Evolutionary conservation across 345 rosid genomes (phyloP).

Genomic region (Erodium maritimum): DNA sequence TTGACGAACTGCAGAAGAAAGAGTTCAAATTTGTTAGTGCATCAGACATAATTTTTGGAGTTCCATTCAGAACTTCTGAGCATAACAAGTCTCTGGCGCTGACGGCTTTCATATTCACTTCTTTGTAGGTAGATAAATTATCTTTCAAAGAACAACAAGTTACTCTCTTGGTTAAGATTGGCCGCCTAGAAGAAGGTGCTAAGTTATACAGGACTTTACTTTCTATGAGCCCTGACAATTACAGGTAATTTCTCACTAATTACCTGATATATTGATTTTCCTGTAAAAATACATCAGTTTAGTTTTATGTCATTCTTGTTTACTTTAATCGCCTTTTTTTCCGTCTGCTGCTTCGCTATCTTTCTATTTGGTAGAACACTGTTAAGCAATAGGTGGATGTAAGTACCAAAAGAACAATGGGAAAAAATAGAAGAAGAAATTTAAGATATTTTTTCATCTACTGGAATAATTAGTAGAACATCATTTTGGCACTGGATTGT

Average conservation of each 20-base stretch:
- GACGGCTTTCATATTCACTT: conserved; percentile 10
- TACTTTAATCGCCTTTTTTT: too few relatives aligned
- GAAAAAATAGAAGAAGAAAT: not conserved
- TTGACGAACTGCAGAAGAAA: conserved; percentile 71
- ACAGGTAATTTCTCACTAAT: conserved; percentile 44
- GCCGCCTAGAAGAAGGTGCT: conserved; percentile 61
- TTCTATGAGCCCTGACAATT: conserved; percentile 90
- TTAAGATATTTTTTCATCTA: not conserved
- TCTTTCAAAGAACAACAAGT: conserved; percentile 81
- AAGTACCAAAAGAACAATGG: not conserved
- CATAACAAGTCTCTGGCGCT: conserved; percentile 6
- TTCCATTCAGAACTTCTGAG: not conserved
- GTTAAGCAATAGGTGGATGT: not conserved
- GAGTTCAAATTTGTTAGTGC: conserved; percentile 68
- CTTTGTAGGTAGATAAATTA: conserved; percentile 72
- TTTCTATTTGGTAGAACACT: not conserved
- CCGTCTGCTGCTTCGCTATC: too few relatives aligned
- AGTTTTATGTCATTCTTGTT: too few relatives aligned
- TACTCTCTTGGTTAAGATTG: conserved; percentile 68
- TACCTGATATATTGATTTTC: not conserved
- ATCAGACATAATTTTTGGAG: not conserved
- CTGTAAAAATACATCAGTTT: not conserved
- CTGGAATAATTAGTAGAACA: not conserved
- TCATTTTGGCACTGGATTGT: not conserved
- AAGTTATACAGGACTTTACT: conserved; percentile 62